phyloP scores from a whole-genome alignment of 768 basidiomycete species.

The Boletus rex-veris region DNA sequence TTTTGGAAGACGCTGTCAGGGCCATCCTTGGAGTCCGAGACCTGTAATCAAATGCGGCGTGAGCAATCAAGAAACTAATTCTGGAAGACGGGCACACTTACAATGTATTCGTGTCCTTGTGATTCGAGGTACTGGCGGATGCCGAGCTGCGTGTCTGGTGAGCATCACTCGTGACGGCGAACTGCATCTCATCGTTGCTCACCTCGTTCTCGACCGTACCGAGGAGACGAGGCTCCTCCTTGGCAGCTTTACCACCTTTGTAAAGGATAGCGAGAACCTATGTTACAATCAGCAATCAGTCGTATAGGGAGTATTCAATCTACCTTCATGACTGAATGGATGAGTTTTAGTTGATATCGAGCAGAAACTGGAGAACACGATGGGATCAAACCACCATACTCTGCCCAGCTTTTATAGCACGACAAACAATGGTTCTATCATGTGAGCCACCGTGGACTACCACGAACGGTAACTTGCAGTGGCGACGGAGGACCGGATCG shows the following conservation, averaged over 20 bases:
- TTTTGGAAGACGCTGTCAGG: constrained; percentile 78
- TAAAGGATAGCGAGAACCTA: constrained; percentile 76
- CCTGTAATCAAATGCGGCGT: constrained; percentile 37
- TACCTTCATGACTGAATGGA: constrained; percentile 42
- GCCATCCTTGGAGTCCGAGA: constrained; percentile 81
- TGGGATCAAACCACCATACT: background rate
- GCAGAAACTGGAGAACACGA: constrained; percentile 7
- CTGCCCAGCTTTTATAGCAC: constrained; percentile 19
- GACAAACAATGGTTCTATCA: background rate
- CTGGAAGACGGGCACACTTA: constrained; percentile 28
- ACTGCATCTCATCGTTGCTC: constrained; percentile 4
- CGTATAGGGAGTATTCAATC: background rate
- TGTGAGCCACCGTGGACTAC: background rate
- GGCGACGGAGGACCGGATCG: too few relatives aligned
- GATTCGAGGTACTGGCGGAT: constrained; percentile 64
- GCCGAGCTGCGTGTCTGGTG: constrained; percentile 53
- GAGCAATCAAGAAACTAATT: background rate
- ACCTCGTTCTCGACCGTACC: constrained; percentile 82
- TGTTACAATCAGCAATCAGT: background rate
- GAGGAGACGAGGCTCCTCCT: constrained; percentile 68
- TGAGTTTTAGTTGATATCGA: background rate
- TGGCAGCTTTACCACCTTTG: constrained; percentile 61
- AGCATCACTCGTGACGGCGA: background rate
- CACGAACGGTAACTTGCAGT: background rate
- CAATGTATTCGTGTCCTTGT: constrained; percentile 73